A percentile compares a stretch with the other conserved stretches of the same genome.
phyloP scores from a whole-genome alignment of 2,329 filamentous ascomycete genomes.

The Stachybotrys chlorohalonatus region DNA sequence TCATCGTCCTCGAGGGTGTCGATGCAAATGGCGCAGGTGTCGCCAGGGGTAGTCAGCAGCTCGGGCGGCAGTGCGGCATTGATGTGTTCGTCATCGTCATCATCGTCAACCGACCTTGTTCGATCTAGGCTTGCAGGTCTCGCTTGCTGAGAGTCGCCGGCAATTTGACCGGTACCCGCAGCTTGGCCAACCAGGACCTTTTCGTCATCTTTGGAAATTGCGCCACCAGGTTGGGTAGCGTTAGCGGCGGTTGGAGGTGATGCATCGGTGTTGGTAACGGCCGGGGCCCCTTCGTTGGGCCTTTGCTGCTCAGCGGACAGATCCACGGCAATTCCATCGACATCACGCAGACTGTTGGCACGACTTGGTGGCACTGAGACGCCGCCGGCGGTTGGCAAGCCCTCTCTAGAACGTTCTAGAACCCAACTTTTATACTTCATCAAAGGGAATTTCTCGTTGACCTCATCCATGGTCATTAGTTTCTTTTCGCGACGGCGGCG shows the following conservation, averaged over 20 bases:
- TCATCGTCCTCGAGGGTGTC: slow-evolving; percentile 92
- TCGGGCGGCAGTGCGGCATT: slow-evolving; percentile 75
- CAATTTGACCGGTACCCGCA: slow-evolving; percentile 13
- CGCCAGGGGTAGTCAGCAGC: slow-evolving; percentile 70
- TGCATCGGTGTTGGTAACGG: slow-evolving; percentile 13
- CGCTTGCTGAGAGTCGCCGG: slow-evolving; percentile 8
- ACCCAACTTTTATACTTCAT: slow-evolving; percentile 97
- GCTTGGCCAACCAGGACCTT: slow-evolving; percentile 8
- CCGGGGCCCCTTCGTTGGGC: slow-evolving; percentile 32
- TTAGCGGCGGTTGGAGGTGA: slow-evolving; percentile 9
- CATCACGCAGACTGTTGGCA: slow-evolving; percentile 63
- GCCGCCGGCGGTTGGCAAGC: slow-evolving; percentile 74
- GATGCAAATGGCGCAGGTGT: slow-evolving; percentile 94
- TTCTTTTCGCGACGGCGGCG: slow-evolving; percentile 92
- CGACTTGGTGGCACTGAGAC: slow-evolving; percentile 67
- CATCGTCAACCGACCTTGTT: slow-evolving; percentile 41
- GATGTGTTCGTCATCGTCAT: slow-evolving; percentile 75
- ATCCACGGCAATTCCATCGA: slow-evolving; percentile 44
- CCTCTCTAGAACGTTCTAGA: slow-evolving; percentile 70
- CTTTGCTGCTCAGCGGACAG: slow-evolving; percentile 33
- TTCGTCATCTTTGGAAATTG: slow-evolving; percentile 10
- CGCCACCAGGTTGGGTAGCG: slow-evolving; percentile 7
- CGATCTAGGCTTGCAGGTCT: slow-evolving; percentile 24
- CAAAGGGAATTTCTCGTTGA: slow-evolving; percentile 93
- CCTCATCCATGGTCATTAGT: slow-evolving; percentile 97